A percentile compares a stretch with the other conserved stretches of the same genome.
These are phyloP conservation scores for Ganoderma leucocontextum DNA, from an alignment of 1,284 basidiomycete genomes.

Conservation along the genomic window DNA sequence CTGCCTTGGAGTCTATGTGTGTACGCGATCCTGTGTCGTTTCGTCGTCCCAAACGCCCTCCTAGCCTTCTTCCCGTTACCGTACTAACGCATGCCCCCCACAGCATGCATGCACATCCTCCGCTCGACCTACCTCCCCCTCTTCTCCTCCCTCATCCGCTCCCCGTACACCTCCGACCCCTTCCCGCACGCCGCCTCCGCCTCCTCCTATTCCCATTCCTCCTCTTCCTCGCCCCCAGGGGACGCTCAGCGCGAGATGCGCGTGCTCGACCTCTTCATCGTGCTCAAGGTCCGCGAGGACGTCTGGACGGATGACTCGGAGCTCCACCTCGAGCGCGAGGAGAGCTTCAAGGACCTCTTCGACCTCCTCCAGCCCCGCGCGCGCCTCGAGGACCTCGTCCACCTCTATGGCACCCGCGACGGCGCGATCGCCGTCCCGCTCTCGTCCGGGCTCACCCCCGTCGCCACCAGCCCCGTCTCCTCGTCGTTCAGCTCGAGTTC, in stretches of 20 bases:
- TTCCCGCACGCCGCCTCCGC: conserved; percentile 62
- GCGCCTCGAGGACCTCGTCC: conserved; percentile 75
- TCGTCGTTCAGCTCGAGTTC: conserved; percentile 12
- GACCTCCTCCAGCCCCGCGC: conserved; percentile 76
- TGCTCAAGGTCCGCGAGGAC: conserved; percentile 80
- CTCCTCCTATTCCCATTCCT: conserved; percentile 73
- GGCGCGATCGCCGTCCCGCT: conserved; percentile 51
- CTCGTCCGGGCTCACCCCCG: conserved; percentile 26
- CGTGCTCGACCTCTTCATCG: conserved; percentile 80
- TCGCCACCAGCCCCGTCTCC: conserved; percentile 28
- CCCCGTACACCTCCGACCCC: conserved; percentile 77
- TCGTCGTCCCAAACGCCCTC: neutral
- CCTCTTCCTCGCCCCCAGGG: conserved; percentile 38
- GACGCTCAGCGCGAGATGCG: conserved; percentile 70
- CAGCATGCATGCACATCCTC: conserved; percentile 82
- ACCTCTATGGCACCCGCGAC: conserved; percentile 62
- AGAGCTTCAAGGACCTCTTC: conserved; percentile 79
- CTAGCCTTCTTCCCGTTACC: neutral
- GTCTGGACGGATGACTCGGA: conserved; percentile 74
- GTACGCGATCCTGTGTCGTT: neutral
- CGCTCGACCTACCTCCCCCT: conserved; percentile 74
- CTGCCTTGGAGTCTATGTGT: neutral
- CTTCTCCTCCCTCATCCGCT: conserved; percentile 67
- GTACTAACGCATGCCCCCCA: conserved; percentile 13
- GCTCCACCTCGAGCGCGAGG: conserved; percentile 75